Evolutionary conservation across 1,284 basidiomycete species (phyloP), one percentile per base, ranked within the genome.

Genomic region (Schizophyllum amplum): DNA sequence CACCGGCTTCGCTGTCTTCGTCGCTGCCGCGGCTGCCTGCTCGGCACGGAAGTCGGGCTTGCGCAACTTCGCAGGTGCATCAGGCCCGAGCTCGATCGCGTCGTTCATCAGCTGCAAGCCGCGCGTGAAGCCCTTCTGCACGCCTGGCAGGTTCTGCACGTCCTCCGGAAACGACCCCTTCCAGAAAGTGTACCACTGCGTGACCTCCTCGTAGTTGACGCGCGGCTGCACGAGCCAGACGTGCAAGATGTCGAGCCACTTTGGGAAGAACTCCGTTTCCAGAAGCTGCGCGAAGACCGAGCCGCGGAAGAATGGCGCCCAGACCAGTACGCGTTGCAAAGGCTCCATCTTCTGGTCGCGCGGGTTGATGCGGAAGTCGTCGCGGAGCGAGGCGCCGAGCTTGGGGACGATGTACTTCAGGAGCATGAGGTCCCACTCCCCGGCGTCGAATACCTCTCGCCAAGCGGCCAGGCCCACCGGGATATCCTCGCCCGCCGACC

Each of bases 51-150:
- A 81, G 55, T 86, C 83, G 1, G 92, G 90, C 56, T 83, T 84
- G 27, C 74, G 78, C 48, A 94, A 74, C 59, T 78, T 79, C 1
- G 76, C 77, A 0, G 87, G 79, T 1, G 88, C 86, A n/a, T 87
- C 79, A 0, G 81, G 73, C 1, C 92, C 92, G 11, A 97, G 75
- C 57, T 90, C 87, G 65, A 96, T 83, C 7, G 96, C 95, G 60
- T 88, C 82, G 67, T 96, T 90, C 91, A 99, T 98, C 61, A 98
- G 72, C 67, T 95, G 86, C 53, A 98, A 70, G 0, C 91, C 96
- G 22, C 82, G 78, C 33, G 83, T 87, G 68, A 98, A 97, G 7
- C 94, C 96, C 55, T 80, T 78, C 51, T 81, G 73, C 17, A 97
- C 78, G 1, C 83, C 84, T 1, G 80, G 72, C 63, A 91, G 74